Conservation (phyloP, 495 filamentous ascomycete genomes). For the Annulohypoxylon stygium region DNA sequence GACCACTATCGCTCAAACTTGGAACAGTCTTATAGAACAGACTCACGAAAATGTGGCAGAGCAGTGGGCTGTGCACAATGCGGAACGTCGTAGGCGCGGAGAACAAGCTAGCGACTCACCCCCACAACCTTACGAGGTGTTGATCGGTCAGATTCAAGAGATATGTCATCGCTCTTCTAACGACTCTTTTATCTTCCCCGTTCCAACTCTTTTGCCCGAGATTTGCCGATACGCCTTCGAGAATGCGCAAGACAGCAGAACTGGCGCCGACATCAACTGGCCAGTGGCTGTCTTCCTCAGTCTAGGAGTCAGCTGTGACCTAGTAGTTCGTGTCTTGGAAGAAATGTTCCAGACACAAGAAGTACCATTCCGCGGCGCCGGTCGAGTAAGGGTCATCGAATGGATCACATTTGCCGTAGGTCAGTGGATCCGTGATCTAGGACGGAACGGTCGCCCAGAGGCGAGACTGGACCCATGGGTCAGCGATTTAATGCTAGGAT, state of each 20-base stretch:
- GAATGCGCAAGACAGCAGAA: conserved; percentile 73
- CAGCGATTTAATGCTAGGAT: conserved; percentile 56
- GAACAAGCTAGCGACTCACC: conserved; percentile 48
- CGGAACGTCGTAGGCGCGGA: conserved; percentile 55
- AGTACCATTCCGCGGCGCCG: conserved; percentile 79
- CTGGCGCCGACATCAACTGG: conserved; percentile 75
- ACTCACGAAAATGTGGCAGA: conserved; percentile 74
- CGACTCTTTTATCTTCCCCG: conserved; percentile 79
- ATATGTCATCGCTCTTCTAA: conserved; percentile 84
- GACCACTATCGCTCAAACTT: conserved; percentile 83
- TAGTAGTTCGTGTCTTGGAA: conserved; percentile 82
- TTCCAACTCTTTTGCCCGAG: conserved; percentile 71
- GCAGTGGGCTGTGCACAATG: conserved; percentile 54
- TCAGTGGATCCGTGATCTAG: conserved; percentile 59
- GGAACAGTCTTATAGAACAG: conserved; percentile 82
- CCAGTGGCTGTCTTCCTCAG: conserved; percentile 83
- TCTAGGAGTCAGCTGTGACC: conserved; percentile 79
- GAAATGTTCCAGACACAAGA: conserved; percentile 86
- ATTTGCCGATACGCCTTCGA: conserved; percentile 83
- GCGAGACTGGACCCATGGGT: conserved; percentile 58
- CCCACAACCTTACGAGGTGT: conserved; percentile 79
- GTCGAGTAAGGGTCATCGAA: conserved; percentile 56
- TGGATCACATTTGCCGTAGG: conserved; percentile 57
- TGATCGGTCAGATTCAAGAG: conserved; percentile 78
- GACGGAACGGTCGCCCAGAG: conserved; percentile 54